Base-by-base conservation (phyloP, 108 stramenopile species). In the Stephanodiscus minutulus region DNA sequence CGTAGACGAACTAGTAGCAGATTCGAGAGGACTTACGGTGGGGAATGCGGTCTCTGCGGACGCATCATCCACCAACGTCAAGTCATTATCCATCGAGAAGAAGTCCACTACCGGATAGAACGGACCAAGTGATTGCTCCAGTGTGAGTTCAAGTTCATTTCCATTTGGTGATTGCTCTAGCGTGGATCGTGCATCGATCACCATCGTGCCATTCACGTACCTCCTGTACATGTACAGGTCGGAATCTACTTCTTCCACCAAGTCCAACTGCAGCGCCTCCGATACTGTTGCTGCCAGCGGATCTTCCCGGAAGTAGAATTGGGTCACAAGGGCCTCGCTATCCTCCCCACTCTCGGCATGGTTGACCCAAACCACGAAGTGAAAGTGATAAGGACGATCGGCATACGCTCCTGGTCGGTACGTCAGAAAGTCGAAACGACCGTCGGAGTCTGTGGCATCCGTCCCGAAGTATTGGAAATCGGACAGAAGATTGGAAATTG, bases 191-290 rank as follows among this genome's bases (percentile, higher is more conserved):
- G 27, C 3, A 7, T 46, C 62, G 39, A 64, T 41, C 43, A 64
- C 62, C 0, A 64, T 64, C n/a, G 62, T 64, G 20, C 62, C 62
- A 48, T 64, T 64, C 62, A 64, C 62, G 43, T 64, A 64, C 18
- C 62, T 48, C 20, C 62, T 43, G 21, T 47, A 64, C 10, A 29
- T 27, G 62, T 46, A 64, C 13, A 39, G 39, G 12, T 15, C 11
- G 3, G 36, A 28, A 64, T 64, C 62, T 7, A 4, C 62, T 7
- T 46, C 62, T 12, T 46, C 46, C 9, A 41, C 43, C 22, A 64
- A 27, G 29, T 64, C 62, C 0, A 64, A 43, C 46, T 64, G 62
- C 25, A 64, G 29, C 43, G 13, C n/a, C 33, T 64, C 62, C 13
- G 62, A 43, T 46, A 21, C 46, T 0, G 62, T 43, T 0, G 62